Evolutionary conservation across 129 eudicot species (phyloP), one percentile per base, ranked within the genome.

Genomic region (Flaveria ramosissima): DNA sequence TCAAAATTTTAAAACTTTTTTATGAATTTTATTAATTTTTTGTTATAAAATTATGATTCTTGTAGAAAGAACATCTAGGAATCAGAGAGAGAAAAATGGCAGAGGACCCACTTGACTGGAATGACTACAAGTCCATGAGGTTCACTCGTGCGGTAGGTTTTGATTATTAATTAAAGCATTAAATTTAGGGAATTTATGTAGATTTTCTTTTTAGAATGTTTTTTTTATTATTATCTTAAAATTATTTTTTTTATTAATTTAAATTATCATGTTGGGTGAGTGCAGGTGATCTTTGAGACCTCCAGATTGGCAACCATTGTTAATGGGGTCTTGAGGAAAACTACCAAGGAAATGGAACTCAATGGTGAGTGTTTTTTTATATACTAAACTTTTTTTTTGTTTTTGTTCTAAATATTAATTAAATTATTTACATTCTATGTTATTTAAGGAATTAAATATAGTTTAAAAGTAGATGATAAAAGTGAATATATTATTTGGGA

Each of bases 91-190:
- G 77, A 67, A 95, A 95, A 74, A 84, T 53, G 77, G 83, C 89
- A 21, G 95, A 88, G 77, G 99, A 92, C 82, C 96, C 97, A 64
- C 85, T 95, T 76, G 85, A 85, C 51, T 91, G 94, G 87, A 78
- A 89, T 57, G 97, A 95, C 89, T 92, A 91, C 85, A 92, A 88
- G 82, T 85, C 96, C 55, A 95, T 95, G 99, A 83, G 82, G 73
- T 95, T 95, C 80, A 95, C 99, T 68, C 91, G 99, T 65, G 99
- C 99, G 51, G 99, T 95, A 84, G 91, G 97, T 85, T 80, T 74
- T 80, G 42, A 63, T 13, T 30, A 61, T 27, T 61, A 12, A 27
- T 73, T 65, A 42, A 9, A 42, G 45, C 24, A 76, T 74, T 70
- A 43, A 21, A 77, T 51, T 64, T 68, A 19, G 39, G 47, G 15